Evolutionary conservation across 345 rosid species (phyloP).

Genomic region (Linum tenue): DNA sequence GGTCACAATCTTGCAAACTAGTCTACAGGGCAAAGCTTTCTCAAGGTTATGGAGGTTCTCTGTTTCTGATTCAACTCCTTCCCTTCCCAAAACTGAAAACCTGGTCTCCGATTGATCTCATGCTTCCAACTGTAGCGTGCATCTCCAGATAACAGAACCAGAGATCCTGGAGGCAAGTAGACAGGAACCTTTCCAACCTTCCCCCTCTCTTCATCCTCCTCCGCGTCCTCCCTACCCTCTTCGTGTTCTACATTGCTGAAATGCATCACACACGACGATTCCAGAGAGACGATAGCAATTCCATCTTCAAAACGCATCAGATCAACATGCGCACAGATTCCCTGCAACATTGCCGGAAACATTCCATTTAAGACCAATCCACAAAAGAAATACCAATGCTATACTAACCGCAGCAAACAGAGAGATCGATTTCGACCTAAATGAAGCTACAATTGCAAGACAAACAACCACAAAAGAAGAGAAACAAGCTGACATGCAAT

Average conservation of each 20-base stretch:
- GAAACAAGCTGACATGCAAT: neutral
- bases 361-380: neutral
- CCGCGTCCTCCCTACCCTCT: constrained; percentile 12
- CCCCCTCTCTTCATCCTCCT: neutral
- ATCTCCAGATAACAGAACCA: constrained; percentile 70
- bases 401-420: constrained; percentile 1
- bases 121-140: constrained; percentile 89
- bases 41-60: constrained; percentile 68
- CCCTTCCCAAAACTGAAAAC: constrained; percentile 75
- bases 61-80: constrained; percentile 51
- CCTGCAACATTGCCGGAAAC: constrained; percentile 30
- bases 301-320: constrained; percentile 88
- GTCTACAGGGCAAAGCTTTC: constrained; percentile 46
- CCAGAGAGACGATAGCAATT: constrained; percentile 72
- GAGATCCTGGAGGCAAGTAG: constrained; percentile 60
- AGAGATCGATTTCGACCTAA: neutral
- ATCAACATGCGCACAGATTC: constrained; percentile 89
- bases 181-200: constrained; percentile 32
- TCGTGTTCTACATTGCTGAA: constrained; percentile 28
- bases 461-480: neutral
- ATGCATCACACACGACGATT: constrained; percentile 82
- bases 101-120: constrained; percentile 77
- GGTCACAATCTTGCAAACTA: constrained; percentile 10
- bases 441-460: neutral
- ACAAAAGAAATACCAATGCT: neutral